Base-by-base conservation (phyloP, 78 protist species). In the Dictyostelium discoideum region DNA sequence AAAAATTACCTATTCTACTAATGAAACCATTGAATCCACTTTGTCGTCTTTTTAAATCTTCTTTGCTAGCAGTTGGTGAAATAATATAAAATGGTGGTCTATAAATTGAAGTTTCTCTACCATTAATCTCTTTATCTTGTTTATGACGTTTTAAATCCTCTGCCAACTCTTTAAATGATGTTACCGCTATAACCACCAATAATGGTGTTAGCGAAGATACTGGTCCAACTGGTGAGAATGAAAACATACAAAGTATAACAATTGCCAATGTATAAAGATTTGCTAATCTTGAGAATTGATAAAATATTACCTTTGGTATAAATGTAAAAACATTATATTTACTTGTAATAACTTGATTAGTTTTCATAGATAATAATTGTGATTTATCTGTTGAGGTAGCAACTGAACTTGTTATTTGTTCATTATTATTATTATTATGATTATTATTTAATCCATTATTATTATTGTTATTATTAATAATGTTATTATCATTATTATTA, bases 161-260 rank as follows among this genome's bases (percentile, higher is more conserved):
- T 40, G 24, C 65, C 14, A 94, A 84, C 57, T 97, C 98, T 48
- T 97, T 97, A 77, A 94, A 76, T 48, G 96, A 96, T 4, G 98
- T 95, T 3, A 90, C 96, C 5, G 94, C 29, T 18, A 98, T 92
- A 10, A 98, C 98, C 10, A 95, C 72, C 46, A 84, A 18, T 40
- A 98, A 92, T 14, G 99, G 98, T 2, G 97, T 79, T 13, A 97
- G 60, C 1, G 98, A 87, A 3, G 98, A 96, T 80, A 57, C 84
- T 2, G 96, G 98, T 18, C 97, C 97, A 7, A 97, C 96, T 1
- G 99, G 98, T 22, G 99, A 98, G 16, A 97, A 93, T 63, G 89
- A 86, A 88, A 89, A 87, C 84, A 97, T 80, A 84, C 96, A 93
- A 22, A 98, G 93, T 32, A 87, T 32, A 60, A 96, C 96, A 13